Conservation (phyloP, 441 rosid species). For the Populus hybrid region DNA sequence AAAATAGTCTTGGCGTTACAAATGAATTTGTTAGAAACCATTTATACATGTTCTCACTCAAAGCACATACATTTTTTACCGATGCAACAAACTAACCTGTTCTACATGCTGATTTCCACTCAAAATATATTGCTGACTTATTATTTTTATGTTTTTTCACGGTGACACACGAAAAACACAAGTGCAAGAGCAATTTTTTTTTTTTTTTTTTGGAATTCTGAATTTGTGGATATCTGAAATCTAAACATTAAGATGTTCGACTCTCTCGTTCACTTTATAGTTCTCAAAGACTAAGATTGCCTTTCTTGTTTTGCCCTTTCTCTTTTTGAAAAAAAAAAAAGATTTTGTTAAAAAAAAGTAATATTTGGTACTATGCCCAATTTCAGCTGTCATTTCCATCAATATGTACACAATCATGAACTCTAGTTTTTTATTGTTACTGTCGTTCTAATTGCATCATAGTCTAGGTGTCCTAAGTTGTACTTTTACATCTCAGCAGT, state of each 20-base stretch:
- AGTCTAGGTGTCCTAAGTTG: background rate
- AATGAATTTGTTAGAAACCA: constrained; percentile 2
- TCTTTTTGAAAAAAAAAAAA: no score
- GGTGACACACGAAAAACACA: no score
- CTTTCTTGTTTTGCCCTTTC: no score
- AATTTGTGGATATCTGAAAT: no score
- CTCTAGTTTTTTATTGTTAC: background rate
- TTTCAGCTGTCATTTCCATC: background rate
- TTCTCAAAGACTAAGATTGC: no score
- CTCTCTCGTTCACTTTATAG: no score
- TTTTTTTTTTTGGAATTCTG: no score
- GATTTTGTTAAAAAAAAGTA: no score
- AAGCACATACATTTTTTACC: background rate
- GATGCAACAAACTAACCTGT: background rate
- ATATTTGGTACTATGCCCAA: background rate
- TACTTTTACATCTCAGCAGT: background rate
- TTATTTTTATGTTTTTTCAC: no score
- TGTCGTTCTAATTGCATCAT: background rate
- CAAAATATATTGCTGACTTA: background rate
- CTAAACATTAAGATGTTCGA: no score
- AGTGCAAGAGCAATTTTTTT: no score
- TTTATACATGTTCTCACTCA: background rate
- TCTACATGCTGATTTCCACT: background rate
- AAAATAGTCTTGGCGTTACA: background rate
- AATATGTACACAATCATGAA: background rate